Evolutionary conservation across 2,329 filamentous ascomycete genomes (phyloP).

Genomic region (Stagonosporopsis cucurbitacearum): DNA sequence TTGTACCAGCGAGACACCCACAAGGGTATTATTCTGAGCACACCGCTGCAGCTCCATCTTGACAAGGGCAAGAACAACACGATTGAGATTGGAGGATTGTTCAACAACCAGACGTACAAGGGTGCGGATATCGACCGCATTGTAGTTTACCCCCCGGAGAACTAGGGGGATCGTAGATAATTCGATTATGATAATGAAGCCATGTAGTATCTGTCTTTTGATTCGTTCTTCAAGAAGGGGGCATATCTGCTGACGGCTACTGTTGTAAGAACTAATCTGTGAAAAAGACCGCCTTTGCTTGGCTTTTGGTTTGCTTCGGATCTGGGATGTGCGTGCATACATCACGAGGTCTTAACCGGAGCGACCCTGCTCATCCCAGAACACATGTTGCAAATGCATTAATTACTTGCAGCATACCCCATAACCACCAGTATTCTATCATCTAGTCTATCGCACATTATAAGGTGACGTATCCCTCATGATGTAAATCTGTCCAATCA

Average conservation of each 20-base stretch:
- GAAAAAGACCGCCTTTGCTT: no score
- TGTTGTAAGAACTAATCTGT: no score
- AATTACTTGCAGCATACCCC: no score
- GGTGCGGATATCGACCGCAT: constrained; percentile 66
- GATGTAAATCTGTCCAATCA: constrained; percentile 70
- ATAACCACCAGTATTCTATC: no score
- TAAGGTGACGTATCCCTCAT: constrained; percentile 54
- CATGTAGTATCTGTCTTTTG: neutral
- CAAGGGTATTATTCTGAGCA: constrained; percentile 66
- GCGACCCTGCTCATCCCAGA: no score
- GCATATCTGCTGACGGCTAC: no score
- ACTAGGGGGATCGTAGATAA: constrained; percentile 13
- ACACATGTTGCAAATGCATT: neutral
- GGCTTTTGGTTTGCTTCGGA: no score
- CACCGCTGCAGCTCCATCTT: constrained; percentile 62
- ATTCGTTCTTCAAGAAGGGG: neutral
- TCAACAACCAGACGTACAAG: constrained; percentile 63
- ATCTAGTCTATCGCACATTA: neutral
- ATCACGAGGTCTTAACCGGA: no score
- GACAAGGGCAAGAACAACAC: constrained; percentile 64
- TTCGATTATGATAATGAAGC: neutral
- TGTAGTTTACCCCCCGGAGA: constrained; percentile 65
- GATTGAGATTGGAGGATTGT: constrained; percentile 64
- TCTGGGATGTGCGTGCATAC: no score
- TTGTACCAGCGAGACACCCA: constrained; percentile 63